Base-by-base conservation (phyloP, 176 grass and related monocot genomes). In the Themeda triandra region DNA sequence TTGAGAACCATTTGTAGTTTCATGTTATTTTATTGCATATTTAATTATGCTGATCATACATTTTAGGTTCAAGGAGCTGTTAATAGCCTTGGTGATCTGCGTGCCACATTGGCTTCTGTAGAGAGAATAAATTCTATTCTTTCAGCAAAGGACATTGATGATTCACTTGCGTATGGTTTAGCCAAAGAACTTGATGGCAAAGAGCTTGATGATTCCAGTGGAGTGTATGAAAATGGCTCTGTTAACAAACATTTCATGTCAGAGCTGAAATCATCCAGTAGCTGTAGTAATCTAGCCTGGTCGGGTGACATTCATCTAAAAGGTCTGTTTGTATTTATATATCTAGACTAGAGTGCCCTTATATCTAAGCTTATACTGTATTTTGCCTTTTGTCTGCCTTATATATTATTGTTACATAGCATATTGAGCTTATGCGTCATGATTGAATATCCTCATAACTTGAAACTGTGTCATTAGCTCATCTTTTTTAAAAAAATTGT, bases 11-110 rank as follows among this genome's bases (percentile, higher is more conserved):
- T 89, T 70, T 71, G 40, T 89, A 51, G 71, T 25, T 90, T 59
- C 36, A 59, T 79, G 41, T 69, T 77, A 51, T 56, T 80, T 77
- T 72, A 76, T 93, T 80, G 6, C 78, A 83, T 33, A 37, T 82
- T 33, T 76, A 73, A 21, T 24, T 76, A 70, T 56, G 13, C 29
- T 83, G 46, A 77, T 56, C 24, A 92, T 82, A 21, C 28, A 88
- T 84, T 88, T 66, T 82, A 98, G 96, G 96, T 98, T 81, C 96
- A 98, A 95, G 93, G 96, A 63, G 96, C 72, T 77, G 93, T 98
- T 63, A 98, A 98, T 85, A 92, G 91, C 44, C 91, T 98, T 33
- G 89, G 93, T 71, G 96, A 98, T 91, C 89, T 98, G 32, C 92
- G 96, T 70, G 79, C 76, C 63, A 90, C 89, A 33, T 87, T 98